phyloP scores from a whole-genome alignment of 768 basidiomycete genomes.

The Tephrocybe rancida region DNA sequence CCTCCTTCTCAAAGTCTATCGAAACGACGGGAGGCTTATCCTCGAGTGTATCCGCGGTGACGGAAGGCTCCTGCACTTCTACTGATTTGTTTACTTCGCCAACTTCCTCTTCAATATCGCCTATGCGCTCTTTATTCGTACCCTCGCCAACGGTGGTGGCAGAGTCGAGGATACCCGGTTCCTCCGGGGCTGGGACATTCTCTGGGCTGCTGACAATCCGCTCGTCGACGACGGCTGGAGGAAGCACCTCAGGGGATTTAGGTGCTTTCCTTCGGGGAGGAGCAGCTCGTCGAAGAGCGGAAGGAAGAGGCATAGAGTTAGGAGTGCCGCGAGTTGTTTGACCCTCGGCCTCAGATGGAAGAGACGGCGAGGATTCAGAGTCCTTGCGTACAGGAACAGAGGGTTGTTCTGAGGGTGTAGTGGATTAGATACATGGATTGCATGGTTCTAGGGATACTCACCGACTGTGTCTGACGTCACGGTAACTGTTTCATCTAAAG shows the following conservation, averaged over 20 bases:
- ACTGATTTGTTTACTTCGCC: slow-evolving; percentile 8
- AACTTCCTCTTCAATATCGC: slow-evolving; percentile 21
- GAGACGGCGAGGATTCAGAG: slow-evolving; percentile 26
- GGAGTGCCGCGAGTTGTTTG: slow-evolving; percentile 40
- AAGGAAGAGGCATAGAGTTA: slow-evolving; percentile 72
- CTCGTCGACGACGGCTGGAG: slow-evolving; percentile 14
- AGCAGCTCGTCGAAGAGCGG: slow-evolving; percentile 70
- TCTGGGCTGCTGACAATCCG: slow-evolving; percentile 12
- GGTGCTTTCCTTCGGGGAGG: slow-evolving; percentile 71
- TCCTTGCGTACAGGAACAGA: slow-evolving; percentile 22
- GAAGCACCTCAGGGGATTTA: slow-evolving; percentile 41
- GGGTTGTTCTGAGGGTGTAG: slow-evolving; percentile 7
- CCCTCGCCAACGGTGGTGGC: slow-evolving; percentile 20
- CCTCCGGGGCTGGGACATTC: not conserved
- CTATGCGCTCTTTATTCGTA: slow-evolving; percentile 5
- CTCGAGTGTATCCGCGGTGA: not conserved
- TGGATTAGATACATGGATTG: not conserved
- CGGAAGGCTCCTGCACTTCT: not conserved
- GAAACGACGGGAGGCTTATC: not conserved
- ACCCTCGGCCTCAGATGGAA: slow-evolving; percentile 28
- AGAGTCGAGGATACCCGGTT: not conserved
- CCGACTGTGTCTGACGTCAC: slow-evolving; percentile 7
- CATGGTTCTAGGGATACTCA: not conserved
- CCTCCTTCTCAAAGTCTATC: not conserved
- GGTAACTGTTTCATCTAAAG: slow-evolving; percentile 6